Base-by-base conservation (phyloP, 2,329 filamentous ascomycete genomes). In the Alternaria incomplexa region DNA sequence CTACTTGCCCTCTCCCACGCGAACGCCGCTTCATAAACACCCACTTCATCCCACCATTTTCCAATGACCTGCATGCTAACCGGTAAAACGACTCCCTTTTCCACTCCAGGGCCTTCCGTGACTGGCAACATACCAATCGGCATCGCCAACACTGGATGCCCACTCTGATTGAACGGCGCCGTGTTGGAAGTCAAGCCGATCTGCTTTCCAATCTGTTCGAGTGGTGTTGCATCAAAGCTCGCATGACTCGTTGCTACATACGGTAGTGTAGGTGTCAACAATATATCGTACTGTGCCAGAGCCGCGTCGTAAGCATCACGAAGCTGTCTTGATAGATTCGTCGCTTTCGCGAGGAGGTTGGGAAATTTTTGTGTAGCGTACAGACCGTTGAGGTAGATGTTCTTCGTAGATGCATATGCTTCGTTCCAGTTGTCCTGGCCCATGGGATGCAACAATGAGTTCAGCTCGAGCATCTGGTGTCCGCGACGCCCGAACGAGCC, bases 61-160 rank as follows among this genome's bases (percentile, higher is more conserved):
- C 85, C 86, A 12, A 88, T 83, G 51, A 88, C 81, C 68, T 88
- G 85, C 80, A 88, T 81, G 0, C 86, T 84, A 0, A 87, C 84
- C 0, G 85, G 86, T 20, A 88, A 69, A 58, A 70, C 79, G 0
- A 69, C 66, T 8, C 70, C 56, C 11, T 63, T 62, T 4, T 64
- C 64, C 1, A 67, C 67, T 6, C 73, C 66, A 1, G 75, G 74
- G 3, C 82, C 80, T 54, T 85, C 80, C 13, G 70, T 63, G 1
- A 83, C 79, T 3, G 79, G 77, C 3, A 82, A 75, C 67, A 83
- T 81, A 0, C 86, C 86, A 32, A 85, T 78, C 0, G 86, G 86
- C 48, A 88, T 75, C 0, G 83, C 81, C 65, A 88, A 70, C 0
- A 85, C 87, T 0, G 87, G 86, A 65, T 88, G 86, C 0, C 86